Evolutionary conservation across 2,329 filamentous ascomycete genomes (phyloP), one percentile per base, ranked within the genome.

Genomic region (Exophiala oligosperma): DNA sequence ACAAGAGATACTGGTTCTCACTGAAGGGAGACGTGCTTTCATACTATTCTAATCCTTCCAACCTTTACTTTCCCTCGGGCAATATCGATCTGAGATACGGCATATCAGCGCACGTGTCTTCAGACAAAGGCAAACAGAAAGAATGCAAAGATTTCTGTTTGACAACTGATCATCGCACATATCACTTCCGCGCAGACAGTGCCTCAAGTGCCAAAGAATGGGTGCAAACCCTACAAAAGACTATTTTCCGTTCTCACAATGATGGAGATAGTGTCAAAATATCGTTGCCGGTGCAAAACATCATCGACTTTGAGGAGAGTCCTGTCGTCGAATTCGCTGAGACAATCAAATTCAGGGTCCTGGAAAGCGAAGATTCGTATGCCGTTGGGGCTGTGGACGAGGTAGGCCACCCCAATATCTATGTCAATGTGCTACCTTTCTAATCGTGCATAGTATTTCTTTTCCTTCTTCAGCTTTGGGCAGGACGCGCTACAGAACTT

Each of bases 181-280:
- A 94, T 74, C 83, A 91, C 68, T 95, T 97, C 77, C 86, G 85
- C 68, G 94, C 93, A 38, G 94, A 99, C 71, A 97, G 91, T 70
- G 81, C 84, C 1, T 82, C 87, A 3, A 96, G 90, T 70, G 94
- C 94, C 9, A 94, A 91, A 72, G 94, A 97, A 77, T 99, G 94
- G 94, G 92, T 97, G 47, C 94, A 94, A 74, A 86, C 90, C 53
- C 79, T 99, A 26, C 93, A 97, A 70, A 90, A 94, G 59, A 92
- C 96, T 66, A 97, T 97, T 57, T 97, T 97, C 70, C 84, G 92
- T 51, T 93, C 92, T 9, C 92, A 95, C 74, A 97, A 97, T 69
- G 93, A 97, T 63, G 93, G 94, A 8, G 92, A 97, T 70, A 96
- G 92, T 70, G 91, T 99, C 72, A 97, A 97, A 77, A 95, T 97